phyloP scores from a whole-genome alignment of 495 filamentous ascomycete species.

The Talaromyces thailandensis region DNA sequence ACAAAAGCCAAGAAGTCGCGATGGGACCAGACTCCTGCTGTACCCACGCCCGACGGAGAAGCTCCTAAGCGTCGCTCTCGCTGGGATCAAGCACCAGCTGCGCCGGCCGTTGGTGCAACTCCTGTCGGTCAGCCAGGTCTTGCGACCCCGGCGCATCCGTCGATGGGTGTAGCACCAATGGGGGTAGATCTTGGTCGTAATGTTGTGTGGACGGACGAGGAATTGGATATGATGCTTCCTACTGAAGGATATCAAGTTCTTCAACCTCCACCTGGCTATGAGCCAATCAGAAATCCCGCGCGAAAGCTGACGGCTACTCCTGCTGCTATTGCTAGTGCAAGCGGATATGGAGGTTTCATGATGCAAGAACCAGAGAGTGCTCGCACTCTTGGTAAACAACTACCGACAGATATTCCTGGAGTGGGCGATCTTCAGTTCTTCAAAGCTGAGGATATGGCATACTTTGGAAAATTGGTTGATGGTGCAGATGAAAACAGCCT shows the following conservation, averaged over 20 bases:
- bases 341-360: slow-evolving; percentile 79
- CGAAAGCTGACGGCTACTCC: slow-evolving; percentile 75
- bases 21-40: slow-evolving; percentile 81
- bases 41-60: slow-evolving; percentile 45
- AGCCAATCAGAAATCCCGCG: slow-evolving; percentile 67
- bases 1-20: slow-evolving; percentile 67
- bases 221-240: slow-evolving; percentile 86
- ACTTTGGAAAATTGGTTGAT: slow-evolving; percentile 96
- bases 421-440: slow-evolving; percentile 98
- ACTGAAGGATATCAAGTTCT: slow-evolving; percentile 89
- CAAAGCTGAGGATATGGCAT: slow-evolving; percentile 98
- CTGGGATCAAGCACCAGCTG: slow-evolving; percentile 78
- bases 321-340: slow-evolving; percentile 50
- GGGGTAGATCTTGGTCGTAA: slow-evolving; percentile 66
- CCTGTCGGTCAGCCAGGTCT: slow-evolving; percentile 74
- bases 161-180: slow-evolving; percentile 41
- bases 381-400: slow-evolving; percentile 73
- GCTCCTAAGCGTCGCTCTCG: slow-evolving; percentile 62
- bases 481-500: slow-evolving; percentile 87
- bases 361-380: slow-evolving; percentile 90
- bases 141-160: slow-evolving; percentile 79
- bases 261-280: slow-evolving; percentile 87
- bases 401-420: slow-evolving; percentile 94
- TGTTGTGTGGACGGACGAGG: slow-evolving; percentile 80
- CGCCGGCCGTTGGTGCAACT: slow-evolving; percentile 52